These are phyloP conservation scores for Boletus fagicola DNA, from an alignment of 768 basidiomycete species.

Conservation along the genomic window DNA sequence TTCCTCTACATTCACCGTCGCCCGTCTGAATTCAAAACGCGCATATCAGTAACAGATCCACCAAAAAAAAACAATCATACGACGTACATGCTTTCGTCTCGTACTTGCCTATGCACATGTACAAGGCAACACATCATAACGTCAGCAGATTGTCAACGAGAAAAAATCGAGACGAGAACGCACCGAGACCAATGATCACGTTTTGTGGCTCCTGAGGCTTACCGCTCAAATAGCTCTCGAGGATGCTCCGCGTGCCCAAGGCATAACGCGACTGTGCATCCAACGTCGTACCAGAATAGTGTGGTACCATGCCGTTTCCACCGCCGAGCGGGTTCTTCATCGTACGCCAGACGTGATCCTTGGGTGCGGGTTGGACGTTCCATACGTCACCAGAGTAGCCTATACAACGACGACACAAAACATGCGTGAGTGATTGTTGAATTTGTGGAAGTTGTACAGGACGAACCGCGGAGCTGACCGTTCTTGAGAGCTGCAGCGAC, in stretches of 20 bases:
- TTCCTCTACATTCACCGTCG: background rate
- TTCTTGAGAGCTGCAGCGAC: constrained; percentile 71
- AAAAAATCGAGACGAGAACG: constrained; percentile 26
- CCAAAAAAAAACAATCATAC: background rate
- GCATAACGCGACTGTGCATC: constrained; percentile 89
- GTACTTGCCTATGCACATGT: constrained; percentile 38
- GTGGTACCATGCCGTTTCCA: constrained; percentile 87
- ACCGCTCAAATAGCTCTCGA: constrained; percentile 63
- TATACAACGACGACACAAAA: background rate
- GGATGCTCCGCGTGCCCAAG: constrained; percentile 61
- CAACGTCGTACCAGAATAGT: constrained; percentile 83
- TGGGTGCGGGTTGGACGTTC: constrained; percentile 84
- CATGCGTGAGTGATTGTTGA: background rate
- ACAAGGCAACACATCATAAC: too few species aligned
- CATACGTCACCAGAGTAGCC: constrained; percentile 62
- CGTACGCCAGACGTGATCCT: constrained; percentile 81
- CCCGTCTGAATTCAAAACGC: background rate
- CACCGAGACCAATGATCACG: constrained; percentile 13
- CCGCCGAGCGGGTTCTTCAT: constrained; percentile 74
- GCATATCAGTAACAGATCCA: background rate
- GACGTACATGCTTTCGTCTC: constrained; percentile 21
- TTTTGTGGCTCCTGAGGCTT: constrained; percentile 73
- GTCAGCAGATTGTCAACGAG: background rate
- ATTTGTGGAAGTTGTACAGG: background rate
- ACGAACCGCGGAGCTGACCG: constrained; percentile 64